phyloP scores from a whole-genome alignment of 1,139 yeast genomes.

The Sugiyamaella xylanicola region DNA sequence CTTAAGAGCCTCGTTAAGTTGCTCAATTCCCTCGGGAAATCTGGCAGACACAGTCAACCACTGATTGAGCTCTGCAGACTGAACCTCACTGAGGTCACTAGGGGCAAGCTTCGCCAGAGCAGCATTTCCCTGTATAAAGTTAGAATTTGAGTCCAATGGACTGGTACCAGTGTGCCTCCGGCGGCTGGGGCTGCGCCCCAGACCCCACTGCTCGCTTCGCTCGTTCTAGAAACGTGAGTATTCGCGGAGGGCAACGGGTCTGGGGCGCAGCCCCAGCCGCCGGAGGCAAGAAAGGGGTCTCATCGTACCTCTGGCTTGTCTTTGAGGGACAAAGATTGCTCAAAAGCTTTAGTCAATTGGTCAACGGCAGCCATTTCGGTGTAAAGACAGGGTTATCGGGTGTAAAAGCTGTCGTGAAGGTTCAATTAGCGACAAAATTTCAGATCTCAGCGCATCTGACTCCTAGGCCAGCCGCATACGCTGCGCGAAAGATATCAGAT shows the following conservation, averaged over 20 bases:
- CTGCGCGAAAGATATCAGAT: too few relatives aligned
- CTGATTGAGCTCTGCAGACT: slow-evolving; percentile 77
- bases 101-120: slow-evolving; percentile 28
- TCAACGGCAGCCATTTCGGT: slow-evolving; percentile 29
- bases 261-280: slow-evolving; percentile 1
- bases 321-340: slow-evolving; percentile 31
- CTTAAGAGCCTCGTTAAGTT: slow-evolving; percentile 71
- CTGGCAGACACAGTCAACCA: slow-evolving; percentile 72
- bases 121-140: slow-evolving; percentile 29
- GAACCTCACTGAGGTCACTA: slow-evolving; percentile 40
- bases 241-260: not conserved
- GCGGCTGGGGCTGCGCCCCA: slow-evolving; percentile 9
- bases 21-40: slow-evolving; percentile 55
- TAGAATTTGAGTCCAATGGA: not conserved
- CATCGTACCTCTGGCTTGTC: slow-evolving; percentile 28
- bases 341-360: slow-evolving; percentile 34
- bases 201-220: not conserved
- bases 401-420: not conserved
- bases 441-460: not conserved
- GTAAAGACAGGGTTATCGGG: not conserved
- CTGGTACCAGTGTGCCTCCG: slow-evolving; percentile 1
- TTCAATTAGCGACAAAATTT: not conserved
- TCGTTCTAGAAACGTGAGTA: too few relatives aligned
- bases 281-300: not conserved
- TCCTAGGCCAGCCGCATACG: too few relatives aligned